Conservation (phyloP, 805 yeast species). For the Kodamaea jinghongensis region DNA sequence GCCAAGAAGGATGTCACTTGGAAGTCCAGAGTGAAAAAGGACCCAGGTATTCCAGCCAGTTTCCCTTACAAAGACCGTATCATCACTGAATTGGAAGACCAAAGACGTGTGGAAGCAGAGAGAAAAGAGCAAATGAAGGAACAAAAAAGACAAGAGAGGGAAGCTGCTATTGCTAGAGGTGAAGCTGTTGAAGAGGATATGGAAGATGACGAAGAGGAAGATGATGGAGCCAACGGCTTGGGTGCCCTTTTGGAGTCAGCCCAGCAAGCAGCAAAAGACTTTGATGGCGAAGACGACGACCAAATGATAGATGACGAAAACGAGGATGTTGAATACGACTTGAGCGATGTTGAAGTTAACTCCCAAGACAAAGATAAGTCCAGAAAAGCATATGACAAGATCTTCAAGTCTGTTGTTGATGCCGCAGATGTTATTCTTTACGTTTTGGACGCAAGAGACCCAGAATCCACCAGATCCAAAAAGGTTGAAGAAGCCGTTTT, state of each 20-base stretch:
- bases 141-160: conserved; percentile 49
- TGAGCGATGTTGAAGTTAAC: conserved; percentile 40
- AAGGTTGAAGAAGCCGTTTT: conserved; percentile 88
- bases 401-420: conserved; percentile 90
- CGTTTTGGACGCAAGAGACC: conserved; percentile 97
- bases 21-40: conserved; percentile 81
- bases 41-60: conserved; percentile 91
- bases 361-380: conserved; percentile 62
- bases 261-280: conserved; percentile 78
- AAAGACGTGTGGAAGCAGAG: conserved; percentile 54
- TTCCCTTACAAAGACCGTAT: conserved; percentile 93
- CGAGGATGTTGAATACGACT: conserved; percentile 43
- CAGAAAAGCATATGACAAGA: conserved; percentile 88
- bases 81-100: conserved; percentile 65
- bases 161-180: conserved; percentile 38
- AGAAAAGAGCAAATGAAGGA: conserved; percentile 49
- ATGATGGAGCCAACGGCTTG: conserved; percentile 51
- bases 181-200: conserved; percentile 34
- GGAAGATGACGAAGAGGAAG: conserved; percentile 40
- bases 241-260: conserved; percentile 90
- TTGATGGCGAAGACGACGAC: conserved; percentile 46
- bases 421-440: conserved; percentile 87
- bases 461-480: conserved; percentile 89
- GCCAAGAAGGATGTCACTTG: conserved; percentile 92
- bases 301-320: conserved; percentile 30